Evolutionary conservation across 768 basidiomycete genomes (phyloP).

Genomic region (Daedaleopsis nitida): DNA sequence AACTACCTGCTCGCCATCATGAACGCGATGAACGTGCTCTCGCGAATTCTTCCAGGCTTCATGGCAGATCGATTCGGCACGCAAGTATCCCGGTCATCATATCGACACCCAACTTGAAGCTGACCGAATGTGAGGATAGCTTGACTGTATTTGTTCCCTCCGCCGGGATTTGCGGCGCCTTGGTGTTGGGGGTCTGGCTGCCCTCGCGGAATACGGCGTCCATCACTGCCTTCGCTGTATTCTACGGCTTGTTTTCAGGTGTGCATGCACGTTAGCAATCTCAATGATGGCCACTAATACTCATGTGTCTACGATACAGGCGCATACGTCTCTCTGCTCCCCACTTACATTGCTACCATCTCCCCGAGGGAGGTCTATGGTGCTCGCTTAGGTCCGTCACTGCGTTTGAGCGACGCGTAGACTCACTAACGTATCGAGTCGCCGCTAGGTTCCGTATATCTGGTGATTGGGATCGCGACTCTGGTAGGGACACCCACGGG

Average conservation of each 20-base stretch:
- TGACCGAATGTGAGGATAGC: conserved; percentile 22
- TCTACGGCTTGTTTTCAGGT: conserved; percentile 36
- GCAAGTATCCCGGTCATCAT: conserved; percentile 19
- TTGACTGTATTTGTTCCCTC: conserved; percentile 32
- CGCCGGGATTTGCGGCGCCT: conserved; percentile 25
- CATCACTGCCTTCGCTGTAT: conserved; percentile 31
- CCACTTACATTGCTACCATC: conserved; percentile 35
- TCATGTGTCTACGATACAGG: conserved; percentile 18
- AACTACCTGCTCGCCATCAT: conserved; percentile 34
- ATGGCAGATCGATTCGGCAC: conserved; percentile 32
- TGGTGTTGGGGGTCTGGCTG: conserved; percentile 33
- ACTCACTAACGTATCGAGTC: too few species aligned
- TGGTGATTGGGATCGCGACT: conserved; percentile 31
- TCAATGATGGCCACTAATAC: not conserved
- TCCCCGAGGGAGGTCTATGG: conserved; percentile 33
- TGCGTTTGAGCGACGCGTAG: not conserved
- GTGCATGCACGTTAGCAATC: not conserved
- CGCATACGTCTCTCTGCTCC: conserved; percentile 32
- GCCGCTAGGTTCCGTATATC: conserved; percentile 34
- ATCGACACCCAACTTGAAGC: not conserved
- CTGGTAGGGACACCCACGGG: conserved; percentile 37
- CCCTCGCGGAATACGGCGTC: conserved; percentile 26
- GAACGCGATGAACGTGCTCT: conserved; percentile 32
- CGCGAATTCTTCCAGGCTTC: conserved; percentile 32
- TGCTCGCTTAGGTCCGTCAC: conserved; percentile 31